These are phyloP conservation scores for Yarrowia divulgata DNA, from an alignment of 805 yeast genomes.

Conservation along the genomic window DNA sequence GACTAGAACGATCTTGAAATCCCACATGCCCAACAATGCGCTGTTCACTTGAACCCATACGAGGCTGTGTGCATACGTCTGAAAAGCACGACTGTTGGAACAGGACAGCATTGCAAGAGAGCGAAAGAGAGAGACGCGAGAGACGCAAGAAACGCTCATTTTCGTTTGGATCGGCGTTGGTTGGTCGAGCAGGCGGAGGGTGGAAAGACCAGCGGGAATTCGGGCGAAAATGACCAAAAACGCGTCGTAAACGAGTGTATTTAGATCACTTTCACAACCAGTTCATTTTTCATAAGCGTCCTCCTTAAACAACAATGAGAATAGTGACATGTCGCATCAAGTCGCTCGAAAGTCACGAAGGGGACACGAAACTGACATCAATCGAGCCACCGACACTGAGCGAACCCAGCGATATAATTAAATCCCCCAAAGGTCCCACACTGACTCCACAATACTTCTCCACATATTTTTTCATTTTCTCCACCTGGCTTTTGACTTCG, in stretches of 20 bases:
- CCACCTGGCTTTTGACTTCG: neutral
- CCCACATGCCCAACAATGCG: neutral
- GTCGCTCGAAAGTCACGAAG: neutral
- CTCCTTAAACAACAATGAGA: no score
- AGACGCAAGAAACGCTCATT: neutral
- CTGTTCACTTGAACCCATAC: constrained; percentile 3
- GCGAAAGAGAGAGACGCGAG: neutral
- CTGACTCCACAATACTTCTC: neutral
- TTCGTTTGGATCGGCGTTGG: neutral
- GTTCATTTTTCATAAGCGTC: no score
- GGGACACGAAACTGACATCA: neutral
- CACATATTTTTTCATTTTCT: no score
- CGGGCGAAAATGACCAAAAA: neutral
- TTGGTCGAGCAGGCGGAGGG: neutral
- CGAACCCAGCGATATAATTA: neutral
- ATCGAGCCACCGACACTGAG: neutral
- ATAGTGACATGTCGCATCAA: no score
- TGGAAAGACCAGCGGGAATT: no score
- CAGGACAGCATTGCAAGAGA: neutral
- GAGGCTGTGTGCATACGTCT: constrained; percentile 33
- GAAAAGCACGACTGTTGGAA: constrained; percentile 4
- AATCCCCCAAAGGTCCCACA: neutral
- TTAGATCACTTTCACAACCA: no score
- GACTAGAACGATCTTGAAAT: no score
- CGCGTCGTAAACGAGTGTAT: neutral